phyloP scores from a whole-genome alignment of 2,329 filamentous ascomycete genomes.

The Paecilomyces formosus region DNA sequence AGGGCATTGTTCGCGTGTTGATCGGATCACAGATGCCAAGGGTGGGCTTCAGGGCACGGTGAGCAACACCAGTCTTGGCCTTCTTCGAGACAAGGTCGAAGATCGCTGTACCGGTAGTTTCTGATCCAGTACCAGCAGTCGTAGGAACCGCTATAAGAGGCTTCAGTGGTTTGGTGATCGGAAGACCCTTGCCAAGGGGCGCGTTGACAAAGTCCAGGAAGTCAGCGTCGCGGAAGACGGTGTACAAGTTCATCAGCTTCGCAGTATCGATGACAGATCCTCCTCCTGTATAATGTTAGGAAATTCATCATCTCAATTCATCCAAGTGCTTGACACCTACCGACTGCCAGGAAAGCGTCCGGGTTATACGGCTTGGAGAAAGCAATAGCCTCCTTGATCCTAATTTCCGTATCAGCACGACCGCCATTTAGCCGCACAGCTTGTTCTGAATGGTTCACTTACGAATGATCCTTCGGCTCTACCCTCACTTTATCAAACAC shows the following conservation, averaged over 20 bases:
- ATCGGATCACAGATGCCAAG: slow-evolving; percentile 79
- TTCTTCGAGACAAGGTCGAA: slow-evolving; percentile 87
- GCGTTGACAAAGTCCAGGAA: slow-evolving; percentile 98
- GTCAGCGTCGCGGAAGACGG: slow-evolving; percentile 79
- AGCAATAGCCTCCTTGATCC: slow-evolving; percentile 80
- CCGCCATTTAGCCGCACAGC: background rate
- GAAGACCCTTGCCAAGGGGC: slow-evolving; percentile 75
- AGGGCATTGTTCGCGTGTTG: slow-evolving; percentile 94
- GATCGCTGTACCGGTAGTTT: slow-evolving; percentile 96
- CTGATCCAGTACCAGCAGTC: slow-evolving; percentile 79
- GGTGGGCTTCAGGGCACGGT: slow-evolving; percentile 90
- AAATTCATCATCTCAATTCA: background rate
- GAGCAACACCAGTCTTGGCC: slow-evolving; percentile 92
- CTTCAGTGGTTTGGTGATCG: slow-evolving; percentile 62
- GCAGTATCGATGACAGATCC: slow-evolving; percentile 97
- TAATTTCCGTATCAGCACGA: slow-evolving; percentile 24
- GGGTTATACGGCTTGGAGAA: slow-evolving; percentile 73
- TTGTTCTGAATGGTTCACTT: slow-evolving; percentile 27
- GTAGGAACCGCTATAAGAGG: slow-evolving; percentile 79
- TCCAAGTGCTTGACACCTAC: slow-evolving; percentile 25
- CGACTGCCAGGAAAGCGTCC: slow-evolving; percentile 89
- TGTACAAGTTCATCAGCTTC: slow-evolving; percentile 97
- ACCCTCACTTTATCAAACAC: slow-evolving; percentile 75
- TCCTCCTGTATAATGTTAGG: slow-evolving; percentile 40
- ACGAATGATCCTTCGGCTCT: slow-evolving; percentile 93